These are phyloP conservation scores for Rutstroemia sydowiana DNA, from an alignment of 2,329 filamentous ascomycete genomes.

Conservation along the genomic window DNA sequence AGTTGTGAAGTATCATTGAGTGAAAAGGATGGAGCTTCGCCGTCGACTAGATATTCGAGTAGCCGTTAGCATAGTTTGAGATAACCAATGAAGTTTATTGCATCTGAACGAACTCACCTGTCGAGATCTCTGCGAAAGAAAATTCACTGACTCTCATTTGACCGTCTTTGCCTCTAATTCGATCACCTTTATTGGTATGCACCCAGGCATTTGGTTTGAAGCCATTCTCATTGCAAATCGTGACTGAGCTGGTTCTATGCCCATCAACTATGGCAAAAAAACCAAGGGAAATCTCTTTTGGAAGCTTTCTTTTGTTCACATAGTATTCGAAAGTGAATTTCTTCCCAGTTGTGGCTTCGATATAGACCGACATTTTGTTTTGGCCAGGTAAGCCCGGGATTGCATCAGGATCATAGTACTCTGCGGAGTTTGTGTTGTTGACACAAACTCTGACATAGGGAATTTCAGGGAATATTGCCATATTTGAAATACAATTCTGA, in stretches of 20 bases:
- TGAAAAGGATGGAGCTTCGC: neutral
- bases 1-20: neutral
- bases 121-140: neutral
- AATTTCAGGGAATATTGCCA: slow-evolving; percentile 1
- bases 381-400: neutral
- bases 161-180: neutral
- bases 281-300: neutral
- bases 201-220: neutral
- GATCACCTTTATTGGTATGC: neutral
- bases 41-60: neutral
- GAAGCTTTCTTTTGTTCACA: neutral
- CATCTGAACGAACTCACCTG: neutral
- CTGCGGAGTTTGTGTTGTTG: neutral
- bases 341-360: neutral
- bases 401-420: neutral
- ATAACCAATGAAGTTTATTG: neutral
- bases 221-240: slow-evolving; percentile 5
- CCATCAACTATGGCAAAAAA: slow-evolving; percentile 6
- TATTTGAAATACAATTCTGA: too few relatives aligned
- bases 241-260: neutral
- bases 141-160: neutral
- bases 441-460: slow-evolving; percentile 2
- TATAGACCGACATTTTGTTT: slow-evolving; percentile 3
- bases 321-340: neutral
- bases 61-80: neutral